phyloP scores from a whole-genome alignment of 164 flowering plant species.

The Berberis vulgaris region DNA sequence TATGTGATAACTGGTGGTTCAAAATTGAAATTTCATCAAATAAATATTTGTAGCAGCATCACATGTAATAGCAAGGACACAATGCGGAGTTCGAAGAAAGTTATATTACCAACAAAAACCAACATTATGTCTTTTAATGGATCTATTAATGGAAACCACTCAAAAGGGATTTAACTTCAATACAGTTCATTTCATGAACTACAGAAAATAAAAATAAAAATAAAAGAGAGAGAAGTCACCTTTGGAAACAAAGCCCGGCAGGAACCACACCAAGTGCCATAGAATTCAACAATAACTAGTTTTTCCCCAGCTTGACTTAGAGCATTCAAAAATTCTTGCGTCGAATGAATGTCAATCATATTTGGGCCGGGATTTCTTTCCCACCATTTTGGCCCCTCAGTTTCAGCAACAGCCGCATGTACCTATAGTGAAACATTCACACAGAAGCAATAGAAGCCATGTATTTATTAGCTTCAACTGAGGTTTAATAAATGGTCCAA shows the following conservation, averaged over 20 bases:
- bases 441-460: constrained; percentile 2
- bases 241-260: constrained; percentile 91
- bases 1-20: too few species aligned
- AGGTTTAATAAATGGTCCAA: too few species aligned
- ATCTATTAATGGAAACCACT: too few species aligned
- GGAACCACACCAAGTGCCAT: constrained; percentile 98
- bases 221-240: constrained; percentile 31
- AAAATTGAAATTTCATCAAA: too few species aligned
- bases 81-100: too few species aligned
- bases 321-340: constrained; percentile 76
- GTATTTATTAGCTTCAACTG: too few species aligned
- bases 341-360: constrained; percentile 93
- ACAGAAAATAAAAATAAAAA: not conserved
- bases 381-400: constrained; percentile 95
- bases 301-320: constrained; percentile 83
- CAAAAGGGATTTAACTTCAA: too few species aligned
- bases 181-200: too few species aligned
- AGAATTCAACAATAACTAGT: constrained; percentile 91
- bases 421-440: constrained; percentile 35
- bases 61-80: too few species aligned
- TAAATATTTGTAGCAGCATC: too few species aligned
- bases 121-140: too few species aligned
- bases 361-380: constrained; percentile 79
- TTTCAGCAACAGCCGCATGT: constrained; percentile 59
- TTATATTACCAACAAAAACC: too few species aligned